phyloP scores from a whole-genome alignment of 2,329 filamentous ascomycete species.

The Pseudogymnoascus sp. region DNA sequence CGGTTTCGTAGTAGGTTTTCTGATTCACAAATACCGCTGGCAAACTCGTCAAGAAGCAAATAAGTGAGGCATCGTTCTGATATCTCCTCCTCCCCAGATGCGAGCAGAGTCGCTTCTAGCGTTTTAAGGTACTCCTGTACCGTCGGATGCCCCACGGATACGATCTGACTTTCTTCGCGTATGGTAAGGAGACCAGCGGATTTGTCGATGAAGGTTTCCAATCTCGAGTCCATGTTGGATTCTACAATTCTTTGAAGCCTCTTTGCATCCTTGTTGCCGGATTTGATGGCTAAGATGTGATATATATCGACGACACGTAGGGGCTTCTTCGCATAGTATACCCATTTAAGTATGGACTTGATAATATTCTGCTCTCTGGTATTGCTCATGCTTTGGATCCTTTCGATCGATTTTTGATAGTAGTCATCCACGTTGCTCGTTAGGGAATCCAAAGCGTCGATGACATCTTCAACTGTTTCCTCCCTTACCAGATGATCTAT shows the following conservation, averaged over 20 bases:
- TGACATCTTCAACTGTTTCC: not conserved
- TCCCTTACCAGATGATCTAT: not conserved
- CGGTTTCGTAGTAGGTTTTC: not conserved
- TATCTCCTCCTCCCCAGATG: not conserved
- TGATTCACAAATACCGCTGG: not conserved
- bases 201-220: not conserved
- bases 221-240: not conserved
- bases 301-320: not conserved
- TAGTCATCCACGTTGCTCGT: not conserved
- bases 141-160: not conserved
- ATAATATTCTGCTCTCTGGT: not conserved
- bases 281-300: not conserved
- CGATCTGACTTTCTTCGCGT: not conserved
- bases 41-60: not conserved
- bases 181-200: not conserved
- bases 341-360: not conserved
- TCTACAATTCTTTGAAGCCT: not conserved
- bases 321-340: not conserved
- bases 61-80: not conserved
- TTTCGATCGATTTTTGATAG: not conserved
- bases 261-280: not conserved
- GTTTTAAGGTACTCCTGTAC: not conserved
- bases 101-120: not conserved
- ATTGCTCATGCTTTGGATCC: not conserved
- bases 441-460: not conserved